Conservation (phyloP, 2,329 filamentous ascomycete genomes). For the Ploettnerulaceae sp. region DNA sequence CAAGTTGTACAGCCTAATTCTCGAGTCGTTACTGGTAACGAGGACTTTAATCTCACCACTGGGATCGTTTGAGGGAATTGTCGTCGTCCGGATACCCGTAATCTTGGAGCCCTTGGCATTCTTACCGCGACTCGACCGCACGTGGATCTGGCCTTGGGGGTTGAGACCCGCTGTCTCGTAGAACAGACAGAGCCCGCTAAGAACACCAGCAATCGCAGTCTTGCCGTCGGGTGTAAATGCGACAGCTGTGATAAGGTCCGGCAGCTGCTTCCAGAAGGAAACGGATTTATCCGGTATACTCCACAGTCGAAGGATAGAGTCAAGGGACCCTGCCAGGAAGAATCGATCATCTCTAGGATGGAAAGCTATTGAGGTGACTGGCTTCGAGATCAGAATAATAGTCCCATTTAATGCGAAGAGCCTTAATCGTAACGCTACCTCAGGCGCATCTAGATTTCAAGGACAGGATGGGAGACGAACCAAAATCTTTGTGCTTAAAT, state of each 20-base stretch:
- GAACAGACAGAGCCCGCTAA: slow-evolving; percentile 82
- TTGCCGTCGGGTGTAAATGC: slow-evolving; percentile 91
- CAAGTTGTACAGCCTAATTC: slow-evolving; percentile 84
- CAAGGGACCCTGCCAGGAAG: slow-evolving; percentile 89
- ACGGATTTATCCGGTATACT: slow-evolving; percentile 96
- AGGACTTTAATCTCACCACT: slow-evolving; percentile 71
- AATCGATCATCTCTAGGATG: slow-evolving; percentile 94
- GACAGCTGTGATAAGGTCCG: slow-evolving; percentile 90
- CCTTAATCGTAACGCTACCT: background rate
- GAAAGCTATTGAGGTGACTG: slow-evolving; percentile 86
- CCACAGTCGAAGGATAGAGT: slow-evolving; percentile 85
- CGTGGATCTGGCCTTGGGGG: slow-evolving; percentile 78
- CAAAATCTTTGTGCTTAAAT: slow-evolving; percentile 88
- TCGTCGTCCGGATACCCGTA: slow-evolving; percentile 79
- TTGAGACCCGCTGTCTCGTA: slow-evolving; percentile 91
- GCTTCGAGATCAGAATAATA: background rate
- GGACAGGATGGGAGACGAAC: slow-evolving; percentile 4
- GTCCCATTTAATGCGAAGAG: background rate
- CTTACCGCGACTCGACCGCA: slow-evolving; percentile 85
- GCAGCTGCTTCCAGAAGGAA: slow-evolving; percentile 70
- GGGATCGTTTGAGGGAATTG: slow-evolving; percentile 49
- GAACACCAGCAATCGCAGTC: slow-evolving; percentile 79
- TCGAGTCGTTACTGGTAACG: slow-evolving; percentile 91
- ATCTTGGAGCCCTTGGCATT: slow-evolving; percentile 98
- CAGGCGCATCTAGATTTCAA: background rate